Conservation (phyloP, 805 yeast species). For the Sungouiella blattae region DNA sequence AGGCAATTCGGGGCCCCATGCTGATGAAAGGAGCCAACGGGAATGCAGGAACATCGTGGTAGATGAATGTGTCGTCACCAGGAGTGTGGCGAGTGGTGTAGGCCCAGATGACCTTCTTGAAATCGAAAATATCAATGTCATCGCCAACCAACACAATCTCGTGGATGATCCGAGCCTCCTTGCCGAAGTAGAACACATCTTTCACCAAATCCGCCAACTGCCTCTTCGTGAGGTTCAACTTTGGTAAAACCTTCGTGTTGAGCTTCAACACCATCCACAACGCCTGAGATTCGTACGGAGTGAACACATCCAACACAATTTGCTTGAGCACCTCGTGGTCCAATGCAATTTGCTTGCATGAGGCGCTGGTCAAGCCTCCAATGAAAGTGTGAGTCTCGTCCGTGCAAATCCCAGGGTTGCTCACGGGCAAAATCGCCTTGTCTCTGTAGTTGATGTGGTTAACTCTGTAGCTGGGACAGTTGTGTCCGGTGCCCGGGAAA, state of each 20-base stretch:
- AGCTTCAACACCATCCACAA: slow-evolving; percentile 20
- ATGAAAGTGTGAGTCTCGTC: slow-evolving; percentile 27
- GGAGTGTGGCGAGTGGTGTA: slow-evolving; percentile 25
- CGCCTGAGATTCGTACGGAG: slow-evolving; percentile 23
- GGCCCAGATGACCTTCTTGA: slow-evolving; percentile 23
- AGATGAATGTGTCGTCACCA: slow-evolving; percentile 16
- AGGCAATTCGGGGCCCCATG: slow-evolving; percentile 12
- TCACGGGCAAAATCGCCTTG: slow-evolving; percentile 22
- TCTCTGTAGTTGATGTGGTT: slow-evolving; percentile 19
- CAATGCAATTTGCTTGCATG: slow-evolving; percentile 7
- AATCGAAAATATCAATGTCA: slow-evolving; percentile 24
- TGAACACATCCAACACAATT: slow-evolving; percentile 17
- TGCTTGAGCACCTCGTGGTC: slow-evolving; percentile 11
- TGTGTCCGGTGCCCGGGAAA: slow-evolving; percentile 18
- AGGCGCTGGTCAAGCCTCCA: slow-evolving; percentile 20
- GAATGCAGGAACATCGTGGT: slow-evolving; percentile 15
- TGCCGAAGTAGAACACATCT: slow-evolving; percentile 12
- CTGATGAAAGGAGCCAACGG: slow-evolving; percentile 22
- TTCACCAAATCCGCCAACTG: slow-evolving; percentile 18
- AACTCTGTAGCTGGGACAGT: slow-evolving; percentile 23
- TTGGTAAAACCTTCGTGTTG: slow-evolving; percentile 17
- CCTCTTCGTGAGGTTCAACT: slow-evolving; percentile 14
- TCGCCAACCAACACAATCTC: slow-evolving; percentile 23
- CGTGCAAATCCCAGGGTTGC: slow-evolving; percentile 21
- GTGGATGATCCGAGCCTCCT: slow-evolving; percentile 17